Base-by-base conservation (phyloP, 805 yeast genomes). In the Candida qinlingensis region DNA sequence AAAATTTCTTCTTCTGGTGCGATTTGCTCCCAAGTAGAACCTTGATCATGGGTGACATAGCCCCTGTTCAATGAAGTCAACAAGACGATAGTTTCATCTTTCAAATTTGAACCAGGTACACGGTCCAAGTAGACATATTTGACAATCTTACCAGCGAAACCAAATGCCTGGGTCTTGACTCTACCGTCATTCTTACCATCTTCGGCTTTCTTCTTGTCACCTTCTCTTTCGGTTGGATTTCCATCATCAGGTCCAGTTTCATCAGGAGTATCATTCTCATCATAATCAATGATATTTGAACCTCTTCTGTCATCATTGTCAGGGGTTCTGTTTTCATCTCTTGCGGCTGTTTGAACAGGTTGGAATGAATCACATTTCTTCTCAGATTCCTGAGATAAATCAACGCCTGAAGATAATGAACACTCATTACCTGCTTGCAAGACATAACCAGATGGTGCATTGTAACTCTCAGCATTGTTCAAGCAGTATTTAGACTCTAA, bases 21-120 rank as follows among this genome's bases (percentile, higher is more conserved):
- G 35, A 60, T 45, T 51, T 50, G 54, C 41, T 60, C 63, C 65
- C 65, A 60, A 8, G 61, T 50, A n/a, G 60, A 58, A 30, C 65
- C 65, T 44, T 61, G 65, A 62, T 89, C 82, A 56, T 77, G 83
- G 0, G 97, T 86, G 7, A 87, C 75, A 56, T 70, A 84, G 3
- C 81, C 75, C 5, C 70, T 68, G 41, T 76, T 71, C 10, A 72
- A 69, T 28, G 67, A 62, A 0, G 92, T 84, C 43, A 79, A 68
- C 6, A 87, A 66, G 12, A 92, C 61, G 7, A 92, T 62, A 0
- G 90, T 78, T 59, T 86, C 91, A 53, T 81, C 87, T 28, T 71
- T 73, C 44, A 67, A 49, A 2, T 72, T 68, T 2, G 77, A 59
- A 9, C 65, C 65, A 26, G 53, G 49, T 7, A 56, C 58, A 43